These are phyloP conservation scores for Podila horticola DNA, from an alignment of 192 early-diverging fungal genomes.

Conservation along the genomic window DNA sequence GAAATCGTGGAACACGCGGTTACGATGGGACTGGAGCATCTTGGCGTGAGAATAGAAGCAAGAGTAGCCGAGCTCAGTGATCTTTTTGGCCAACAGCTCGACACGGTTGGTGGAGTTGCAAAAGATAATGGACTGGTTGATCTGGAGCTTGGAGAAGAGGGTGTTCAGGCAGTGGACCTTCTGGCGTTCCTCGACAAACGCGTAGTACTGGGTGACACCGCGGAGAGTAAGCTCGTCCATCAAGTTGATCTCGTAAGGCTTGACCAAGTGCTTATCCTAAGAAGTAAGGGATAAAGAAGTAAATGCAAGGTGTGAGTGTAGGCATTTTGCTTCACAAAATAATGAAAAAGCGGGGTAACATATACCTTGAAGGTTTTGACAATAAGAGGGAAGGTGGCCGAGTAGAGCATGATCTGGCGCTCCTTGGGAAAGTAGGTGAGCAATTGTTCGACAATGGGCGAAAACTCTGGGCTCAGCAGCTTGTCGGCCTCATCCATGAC, in stretches of 20 bases:
- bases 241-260: conserved; percentile 98
- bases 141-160: conserved; percentile 98
- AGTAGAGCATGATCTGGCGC: conserved; percentile 96
- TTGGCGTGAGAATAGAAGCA: conserved; percentile 99
- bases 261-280: conserved; percentile 90
- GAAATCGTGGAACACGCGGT: conserved; percentile 99
- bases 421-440: conserved; percentile 88
- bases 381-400: conserved; percentile 97
- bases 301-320: neutral
- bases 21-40: conserved; percentile 98
- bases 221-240: conserved; percentile 99
- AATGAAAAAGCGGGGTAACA: neutral
- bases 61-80: conserved; percentile 99
- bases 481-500: conserved; percentile 99
- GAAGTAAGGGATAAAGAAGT: neutral
- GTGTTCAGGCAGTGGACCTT: conserved; percentile 97
- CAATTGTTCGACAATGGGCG: conserved; percentile 97
- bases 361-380: conserved; percentile 93
- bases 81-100: conserved; percentile 98
- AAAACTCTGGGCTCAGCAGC: conserved; percentile 97
- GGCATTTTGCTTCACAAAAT: neutral
- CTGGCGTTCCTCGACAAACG: conserved; percentile 98
- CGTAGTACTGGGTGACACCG: conserved; percentile 99
- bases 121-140: conserved; percentile 99
- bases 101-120: conserved; percentile 99